Evolutionary conservation across 225 moss, liverwort and hornwort species (phyloP).

Genomic region (Sphagnum tenellum): DNA sequence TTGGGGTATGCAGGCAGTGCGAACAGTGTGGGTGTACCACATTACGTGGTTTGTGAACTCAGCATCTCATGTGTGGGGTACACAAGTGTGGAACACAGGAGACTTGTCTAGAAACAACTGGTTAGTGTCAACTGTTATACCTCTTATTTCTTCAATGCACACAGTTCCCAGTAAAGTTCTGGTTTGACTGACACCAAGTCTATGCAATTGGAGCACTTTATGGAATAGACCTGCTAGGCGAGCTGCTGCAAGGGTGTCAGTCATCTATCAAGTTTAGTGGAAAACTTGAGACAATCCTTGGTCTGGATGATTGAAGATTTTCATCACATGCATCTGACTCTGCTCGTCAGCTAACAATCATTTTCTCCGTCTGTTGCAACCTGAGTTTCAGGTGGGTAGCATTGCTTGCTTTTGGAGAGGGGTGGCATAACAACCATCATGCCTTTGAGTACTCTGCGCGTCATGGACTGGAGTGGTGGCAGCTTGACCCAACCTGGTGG

Average conservation of each 20-base stretch:
- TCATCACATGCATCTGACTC: too few relatives aligned
- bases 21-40: slow-evolving; percentile 94
- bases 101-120: slow-evolving; percentile 94
- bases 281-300: too few relatives aligned
- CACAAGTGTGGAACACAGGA: slow-evolving; percentile 85
- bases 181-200: too few relatives aligned
- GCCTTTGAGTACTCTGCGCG: slow-evolving; percentile 98
- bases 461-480: slow-evolving; percentile 97
- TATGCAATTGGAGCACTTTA: background rate
- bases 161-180: too few relatives aligned
- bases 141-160: too few relatives aligned
- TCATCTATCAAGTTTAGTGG: too few relatives aligned
- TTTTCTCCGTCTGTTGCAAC: too few relatives aligned
- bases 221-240: too few relatives aligned
- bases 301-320: too few relatives aligned
- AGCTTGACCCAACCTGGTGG: slow-evolving; percentile 94
- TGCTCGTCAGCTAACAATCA: too few relatives aligned
- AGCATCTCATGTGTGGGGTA: slow-evolving; percentile 93
- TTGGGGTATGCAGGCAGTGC: slow-evolving; percentile 53
- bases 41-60: slow-evolving; percentile 98
- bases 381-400: slow-evolving; percentile 78
- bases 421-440: slow-evolving; percentile 98
- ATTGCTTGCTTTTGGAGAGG: slow-evolving; percentile 91
- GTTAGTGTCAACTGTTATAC: slow-evolving; percentile 20
- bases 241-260: too few relatives aligned